These are phyloP conservation scores for Pythium myriotylum DNA, from an alignment of 352 stramenopile species.

Conservation along the genomic window DNA sequence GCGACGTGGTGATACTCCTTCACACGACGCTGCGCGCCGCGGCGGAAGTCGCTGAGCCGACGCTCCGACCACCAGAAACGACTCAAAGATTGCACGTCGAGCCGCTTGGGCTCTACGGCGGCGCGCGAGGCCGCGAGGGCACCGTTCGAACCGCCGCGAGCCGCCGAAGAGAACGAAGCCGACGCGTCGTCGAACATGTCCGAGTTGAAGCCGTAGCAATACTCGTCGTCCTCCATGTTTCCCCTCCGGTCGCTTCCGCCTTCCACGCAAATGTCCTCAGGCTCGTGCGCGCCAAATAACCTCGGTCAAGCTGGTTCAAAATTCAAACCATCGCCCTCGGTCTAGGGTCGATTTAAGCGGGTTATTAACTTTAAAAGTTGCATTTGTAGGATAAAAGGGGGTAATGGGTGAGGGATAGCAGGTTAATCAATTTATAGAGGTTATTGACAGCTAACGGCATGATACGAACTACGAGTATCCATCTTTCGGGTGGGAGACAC, in stretches of 20 bases:
- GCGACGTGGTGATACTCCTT: constrained; percentile 53
- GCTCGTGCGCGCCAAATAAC: constrained; percentile 20
- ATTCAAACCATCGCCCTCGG: constrained; percentile 20
- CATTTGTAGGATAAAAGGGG: too few relatives aligned
- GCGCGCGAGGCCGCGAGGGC: background rate
- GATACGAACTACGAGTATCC: constrained; percentile 8
- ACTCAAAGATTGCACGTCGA: constrained; percentile 44
- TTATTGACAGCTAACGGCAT: background rate
- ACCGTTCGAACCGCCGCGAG: constrained; percentile 2
- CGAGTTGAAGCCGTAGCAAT: constrained; percentile 70
- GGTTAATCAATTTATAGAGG: background rate
- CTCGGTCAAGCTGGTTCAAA: constrained; percentile 17
- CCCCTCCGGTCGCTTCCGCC: constrained; percentile 15
- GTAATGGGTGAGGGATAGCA: too few relatives aligned
- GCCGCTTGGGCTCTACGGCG: constrained; percentile 20
- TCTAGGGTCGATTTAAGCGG: constrained; percentile 2
- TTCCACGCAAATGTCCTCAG: background rate
- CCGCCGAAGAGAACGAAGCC: background rate
- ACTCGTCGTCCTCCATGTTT: constrained; percentile 61
- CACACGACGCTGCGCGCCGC: constrained; percentile 28
- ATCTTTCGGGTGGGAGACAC: background rate
- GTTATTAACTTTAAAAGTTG: constrained; percentile 5
- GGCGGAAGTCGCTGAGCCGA: constrained; percentile 37
- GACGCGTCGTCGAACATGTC: constrained; percentile 49
- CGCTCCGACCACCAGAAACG: constrained; percentile 56